phyloP scores from a whole-genome alignment of 2,329 filamentous ascomycete genomes.

The Pseudodiploospora longispora region DNA sequence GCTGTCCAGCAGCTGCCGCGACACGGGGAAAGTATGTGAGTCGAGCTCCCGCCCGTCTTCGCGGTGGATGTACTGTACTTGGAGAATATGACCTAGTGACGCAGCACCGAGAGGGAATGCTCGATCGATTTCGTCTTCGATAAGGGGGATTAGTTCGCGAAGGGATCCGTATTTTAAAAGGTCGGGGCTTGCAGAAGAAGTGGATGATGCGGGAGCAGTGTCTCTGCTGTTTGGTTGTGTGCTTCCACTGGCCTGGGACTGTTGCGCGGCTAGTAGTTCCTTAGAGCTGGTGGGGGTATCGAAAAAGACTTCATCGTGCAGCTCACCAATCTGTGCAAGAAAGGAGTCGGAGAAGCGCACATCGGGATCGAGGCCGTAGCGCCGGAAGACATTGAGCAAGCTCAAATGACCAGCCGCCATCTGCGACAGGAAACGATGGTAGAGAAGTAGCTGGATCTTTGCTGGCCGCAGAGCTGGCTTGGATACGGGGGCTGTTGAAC shows the following conservation, averaged over 20 bases:
- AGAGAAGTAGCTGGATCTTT: slow-evolving; percentile 81
- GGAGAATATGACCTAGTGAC: slow-evolving; percentile 42
- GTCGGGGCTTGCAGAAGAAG: slow-evolving; percentile 18
- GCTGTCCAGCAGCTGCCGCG: slow-evolving; percentile 50
- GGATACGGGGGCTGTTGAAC: slow-evolving; percentile 54
- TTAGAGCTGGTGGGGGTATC: slow-evolving; percentile 34
- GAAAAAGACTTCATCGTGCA: slow-evolving; percentile 60
- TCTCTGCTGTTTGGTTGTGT: not conserved
- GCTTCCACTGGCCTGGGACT: slow-evolving; percentile 2
- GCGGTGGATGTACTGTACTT: slow-evolving; percentile 47
- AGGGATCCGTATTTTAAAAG: slow-evolving; percentile 41
- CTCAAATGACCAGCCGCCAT: slow-evolving; percentile 66
- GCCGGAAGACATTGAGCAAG: slow-evolving; percentile 57
- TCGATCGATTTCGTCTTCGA: slow-evolving; percentile 36
- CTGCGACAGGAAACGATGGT: slow-evolving; percentile 73
- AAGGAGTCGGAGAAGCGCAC: slow-evolving; percentile 70
- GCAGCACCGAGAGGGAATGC: slow-evolving; percentile 45
- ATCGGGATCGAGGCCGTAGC: slow-evolving; percentile 61
- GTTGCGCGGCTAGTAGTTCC: not conserved
- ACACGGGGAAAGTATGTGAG: slow-evolving; percentile 57
- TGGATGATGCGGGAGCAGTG: slow-evolving; percentile 4
- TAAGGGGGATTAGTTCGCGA: slow-evolving; percentile 36
- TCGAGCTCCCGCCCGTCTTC: slow-evolving; percentile 45
- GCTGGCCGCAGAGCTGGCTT: slow-evolving; percentile 65
- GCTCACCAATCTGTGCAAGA: slow-evolving; percentile 60